These are phyloP conservation scores for Ploettnerulaceae sp. DNA, from an alignment of 2,329 filamentous ascomycete species.

Conservation along the genomic window DNA sequence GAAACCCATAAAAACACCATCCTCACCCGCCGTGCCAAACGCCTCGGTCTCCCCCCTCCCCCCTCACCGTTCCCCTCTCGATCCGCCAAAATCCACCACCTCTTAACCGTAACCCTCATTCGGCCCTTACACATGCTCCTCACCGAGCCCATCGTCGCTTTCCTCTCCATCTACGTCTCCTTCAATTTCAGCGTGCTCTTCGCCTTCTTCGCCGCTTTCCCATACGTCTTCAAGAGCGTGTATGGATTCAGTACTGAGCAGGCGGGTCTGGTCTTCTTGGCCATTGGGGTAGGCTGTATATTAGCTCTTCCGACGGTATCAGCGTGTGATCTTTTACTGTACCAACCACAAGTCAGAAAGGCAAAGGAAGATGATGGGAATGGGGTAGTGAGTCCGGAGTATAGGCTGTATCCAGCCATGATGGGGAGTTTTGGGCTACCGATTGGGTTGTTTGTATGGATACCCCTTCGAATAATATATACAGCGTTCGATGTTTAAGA, in stretches of 20 bases:
- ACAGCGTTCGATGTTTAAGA: background rate
- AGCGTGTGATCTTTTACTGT: slow-evolving; percentile 41
- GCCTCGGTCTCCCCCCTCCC: slow-evolving; percentile 38
- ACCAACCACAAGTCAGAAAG: slow-evolving; percentile 28
- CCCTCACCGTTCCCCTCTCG: slow-evolving; percentile 38
- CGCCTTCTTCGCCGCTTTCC: slow-evolving; percentile 39
- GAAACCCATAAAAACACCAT: slow-evolving; percentile 37
- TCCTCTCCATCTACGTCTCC: slow-evolving; percentile 35
- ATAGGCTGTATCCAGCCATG: slow-evolving; percentile 55
- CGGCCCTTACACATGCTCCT: slow-evolving; percentile 39
- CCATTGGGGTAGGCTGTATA: slow-evolving; percentile 39
- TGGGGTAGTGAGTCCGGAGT: slow-evolving; percentile 43
- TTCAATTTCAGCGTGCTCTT: slow-evolving; percentile 38
- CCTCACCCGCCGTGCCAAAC: slow-evolving; percentile 17
- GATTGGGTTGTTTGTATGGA: slow-evolving; percentile 43
- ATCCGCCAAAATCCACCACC: slow-evolving; percentile 42
- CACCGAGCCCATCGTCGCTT: slow-evolving; percentile 34
- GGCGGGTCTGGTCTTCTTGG: slow-evolving; percentile 37
- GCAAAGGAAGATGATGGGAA: slow-evolving; percentile 11
- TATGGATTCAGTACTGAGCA: slow-evolving; percentile 36
- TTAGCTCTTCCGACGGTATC: slow-evolving; percentile 40
- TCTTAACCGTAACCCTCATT: slow-evolving; percentile 33
- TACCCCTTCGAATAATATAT: background rate
- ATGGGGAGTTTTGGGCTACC: slow-evolving; percentile 48
- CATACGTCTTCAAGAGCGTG: slow-evolving; percentile 35